A percentile compares a stretch with the other conserved stretches of the same genome.
Conservation (phyloP, 1,284 basidiomycete species). For the Ganoderma resinaceum region DNA sequence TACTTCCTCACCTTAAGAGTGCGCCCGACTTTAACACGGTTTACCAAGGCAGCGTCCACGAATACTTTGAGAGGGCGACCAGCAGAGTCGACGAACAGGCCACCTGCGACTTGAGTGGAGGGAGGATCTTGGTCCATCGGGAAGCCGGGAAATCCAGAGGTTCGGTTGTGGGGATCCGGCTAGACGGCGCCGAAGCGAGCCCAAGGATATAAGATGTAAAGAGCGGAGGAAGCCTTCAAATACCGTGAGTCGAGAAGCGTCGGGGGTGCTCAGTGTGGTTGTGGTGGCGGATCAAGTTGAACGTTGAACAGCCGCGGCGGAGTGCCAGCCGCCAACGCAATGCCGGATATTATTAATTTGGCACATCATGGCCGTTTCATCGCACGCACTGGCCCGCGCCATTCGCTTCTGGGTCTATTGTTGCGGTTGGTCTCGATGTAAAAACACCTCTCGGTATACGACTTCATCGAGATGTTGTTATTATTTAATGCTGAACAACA, state of each 20-base stretch:
- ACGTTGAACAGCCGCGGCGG: not conserved
- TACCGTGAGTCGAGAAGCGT: not conserved
- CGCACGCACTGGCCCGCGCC: not conserved
- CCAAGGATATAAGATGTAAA: not conserved
- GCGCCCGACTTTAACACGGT: constrained; percentile 59
- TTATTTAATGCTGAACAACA: no score
- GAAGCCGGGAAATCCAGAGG: constrained; percentile 7
- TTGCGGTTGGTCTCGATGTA: not conserved
- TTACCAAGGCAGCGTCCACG: constrained; percentile 57
- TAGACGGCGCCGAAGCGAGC: not conserved
- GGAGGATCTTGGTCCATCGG: constrained; percentile 12
- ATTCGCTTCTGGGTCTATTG: not conserved
- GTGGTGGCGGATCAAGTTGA: not conserved
- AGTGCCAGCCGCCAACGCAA: not conserved
- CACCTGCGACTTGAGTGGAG: constrained; percentile 14
- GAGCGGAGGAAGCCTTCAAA: not conserved
- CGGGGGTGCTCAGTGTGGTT: not conserved
- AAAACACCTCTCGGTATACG: no score
- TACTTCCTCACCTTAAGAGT: constrained; percentile 51
- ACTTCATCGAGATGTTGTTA: no score
- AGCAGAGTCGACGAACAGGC: constrained; percentile 27
- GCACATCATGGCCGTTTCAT: not conserved
- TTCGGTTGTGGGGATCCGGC: constrained; percentile 1
- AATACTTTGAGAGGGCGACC: constrained; percentile 46
- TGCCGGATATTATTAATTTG: not conserved